Evolutionary conservation across 495 filamentous ascomycete genomes (phyloP), one percentile per base, ranked within the genome.

Genomic region (Xylaria flabelliformis): DNA sequence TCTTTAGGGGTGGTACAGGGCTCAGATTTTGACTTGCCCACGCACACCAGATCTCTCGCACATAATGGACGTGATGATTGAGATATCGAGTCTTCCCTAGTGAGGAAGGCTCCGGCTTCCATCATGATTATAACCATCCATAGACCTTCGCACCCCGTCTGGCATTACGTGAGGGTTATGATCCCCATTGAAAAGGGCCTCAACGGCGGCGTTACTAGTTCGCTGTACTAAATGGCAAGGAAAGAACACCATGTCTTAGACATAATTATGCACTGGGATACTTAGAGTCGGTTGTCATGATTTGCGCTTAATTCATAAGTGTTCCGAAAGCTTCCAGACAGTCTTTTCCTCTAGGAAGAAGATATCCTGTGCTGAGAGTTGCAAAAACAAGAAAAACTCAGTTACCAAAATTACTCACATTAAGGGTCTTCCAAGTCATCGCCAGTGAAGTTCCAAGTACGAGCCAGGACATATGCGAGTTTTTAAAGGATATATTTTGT

Each of bases 11-110:
- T 48, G 67, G 67, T 4, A 59, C 21, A 58, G 55, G 9, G 34
- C 67, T 34, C 41, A 24, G 67, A 1, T 46, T 34, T 19, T 24
- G 32, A 17, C 34, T 46, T 46, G 41, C 53, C 67, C 67, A 69
- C 26, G 26, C 29, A 34, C 67, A 69, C 67, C 67, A 69, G 15
- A 61, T 69, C 67, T 69, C 67, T 4, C 67, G 29, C 67, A 69
- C 21, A 69, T 3, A 8, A 50, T 4, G 13, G 55, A 55, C 0
- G 21, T 10, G 3, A 50, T 32, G 1, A 10, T 4, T 1, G 15
- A 5, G 6, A 50, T 6, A 7, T 17, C 0, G 41, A 69, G 53
- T 3, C 13, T 7, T 21, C 3, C 4, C 7, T 5, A 0, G 21
- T 9, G 55, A 61, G 53, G 53, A 9, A 24, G 1, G 8, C 12